These are phyloP conservation scores for Aspergillus niger DNA, from an alignment of 2,329 filamentous ascomycete species.

Conservation along the genomic window DNA sequence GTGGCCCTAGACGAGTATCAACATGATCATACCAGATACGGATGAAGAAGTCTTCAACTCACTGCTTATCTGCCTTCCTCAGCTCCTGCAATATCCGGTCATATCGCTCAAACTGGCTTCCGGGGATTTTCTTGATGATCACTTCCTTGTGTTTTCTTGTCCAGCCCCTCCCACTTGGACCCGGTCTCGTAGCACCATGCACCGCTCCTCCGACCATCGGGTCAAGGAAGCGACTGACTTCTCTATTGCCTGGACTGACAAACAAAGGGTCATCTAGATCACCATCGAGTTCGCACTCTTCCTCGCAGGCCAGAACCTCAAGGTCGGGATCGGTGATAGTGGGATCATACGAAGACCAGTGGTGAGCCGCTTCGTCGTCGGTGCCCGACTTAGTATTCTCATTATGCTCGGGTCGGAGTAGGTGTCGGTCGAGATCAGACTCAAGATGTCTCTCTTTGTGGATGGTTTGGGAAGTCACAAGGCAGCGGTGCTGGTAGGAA, in stretches of 20 bases:
- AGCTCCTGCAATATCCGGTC: conserved; percentile 19
- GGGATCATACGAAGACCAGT: conserved; percentile 31
- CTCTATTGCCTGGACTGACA: conserved; percentile 27
- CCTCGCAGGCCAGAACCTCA: conserved; percentile 24
- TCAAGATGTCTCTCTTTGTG: neutral
- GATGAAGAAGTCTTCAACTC: neutral
- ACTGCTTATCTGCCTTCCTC: conserved; percentile 3
- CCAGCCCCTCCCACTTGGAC: conserved; percentile 27
- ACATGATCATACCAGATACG: neutral
- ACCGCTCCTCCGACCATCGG: conserved; percentile 21
- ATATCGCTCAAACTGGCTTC: conserved; percentile 11
- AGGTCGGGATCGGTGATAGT: conserved; percentile 23
- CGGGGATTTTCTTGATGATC: conserved; percentile 18
- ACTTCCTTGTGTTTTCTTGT: conserved; percentile 26
- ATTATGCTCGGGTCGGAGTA: conserved; percentile 21
- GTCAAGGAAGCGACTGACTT: conserved; percentile 24
- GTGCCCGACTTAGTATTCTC: conserved; percentile 30
- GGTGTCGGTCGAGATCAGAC: conserved; percentile 20
- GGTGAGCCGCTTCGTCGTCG: conserved; percentile 29
- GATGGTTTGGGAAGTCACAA: neutral
- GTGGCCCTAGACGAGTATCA: neutral
- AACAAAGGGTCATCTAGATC: conserved; percentile 25
- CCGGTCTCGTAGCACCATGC: conserved; percentile 16
- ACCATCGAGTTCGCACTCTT: conserved; percentile 26
- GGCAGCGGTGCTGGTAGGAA: neutral